Conservation (phyloP, 208 protist species). For the Phytomonas sp. region DNA sequence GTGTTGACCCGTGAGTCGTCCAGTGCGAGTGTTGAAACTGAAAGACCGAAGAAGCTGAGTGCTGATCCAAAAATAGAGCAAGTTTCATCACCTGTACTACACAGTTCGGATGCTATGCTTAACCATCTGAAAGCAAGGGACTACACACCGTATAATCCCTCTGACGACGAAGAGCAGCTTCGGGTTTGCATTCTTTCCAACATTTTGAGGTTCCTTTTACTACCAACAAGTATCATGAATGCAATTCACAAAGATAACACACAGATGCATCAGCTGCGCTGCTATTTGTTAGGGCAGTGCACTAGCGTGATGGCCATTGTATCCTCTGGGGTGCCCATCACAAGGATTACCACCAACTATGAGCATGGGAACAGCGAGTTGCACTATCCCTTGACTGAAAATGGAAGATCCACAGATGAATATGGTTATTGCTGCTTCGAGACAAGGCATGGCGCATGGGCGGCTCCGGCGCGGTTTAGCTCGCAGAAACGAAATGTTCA, state of each 20-base stretch:
- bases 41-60: neutral
- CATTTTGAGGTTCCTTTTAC: slow-evolving; percentile 72
- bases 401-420: neutral
- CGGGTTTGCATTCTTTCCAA: slow-evolving; percentile 55
- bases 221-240: slow-evolving; percentile 65
- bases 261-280: slow-evolving; percentile 25
- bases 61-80: neutral
- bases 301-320: slow-evolving; percentile 16
- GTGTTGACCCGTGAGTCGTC: neutral
- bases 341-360: neutral
- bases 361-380: neutral
- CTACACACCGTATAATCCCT: slow-evolving; percentile 30
- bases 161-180: slow-evolving; percentile 55
- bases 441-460: neutral
- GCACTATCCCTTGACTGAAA: neutral
- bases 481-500: slow-evolving; percentile 11
- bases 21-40: neutral
- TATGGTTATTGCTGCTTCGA: neutral
- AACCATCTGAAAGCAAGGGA: neutral
- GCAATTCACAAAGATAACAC: slow-evolving; percentile 17
- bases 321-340: slow-evolving; percentile 9
- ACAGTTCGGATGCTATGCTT: neutral
- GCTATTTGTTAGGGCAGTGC: neutral
- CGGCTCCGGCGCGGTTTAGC: neutral
- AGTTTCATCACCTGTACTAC: neutral